Conservation (phyloP, 441 rosid genomes). For the Pelargonium citronellum region DNA sequence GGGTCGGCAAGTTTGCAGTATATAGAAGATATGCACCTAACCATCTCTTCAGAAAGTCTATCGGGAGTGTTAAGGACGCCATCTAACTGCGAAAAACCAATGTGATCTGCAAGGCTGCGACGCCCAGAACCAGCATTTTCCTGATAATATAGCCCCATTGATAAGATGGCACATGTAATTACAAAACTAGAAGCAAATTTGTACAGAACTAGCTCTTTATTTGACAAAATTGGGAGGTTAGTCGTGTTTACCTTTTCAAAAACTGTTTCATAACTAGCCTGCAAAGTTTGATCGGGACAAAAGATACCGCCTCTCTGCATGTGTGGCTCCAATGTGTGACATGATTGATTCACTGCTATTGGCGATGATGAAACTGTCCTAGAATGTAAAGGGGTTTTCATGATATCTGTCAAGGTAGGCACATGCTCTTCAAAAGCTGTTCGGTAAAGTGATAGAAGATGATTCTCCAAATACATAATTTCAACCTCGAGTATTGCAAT, state of each 20-base stretch:
- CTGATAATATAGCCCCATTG: constrained; percentile 10
- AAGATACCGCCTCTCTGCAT: constrained; percentile 20
- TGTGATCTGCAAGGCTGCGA: constrained; percentile 65
- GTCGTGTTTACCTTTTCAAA: no score
- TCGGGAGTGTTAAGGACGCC: constrained; percentile 37
- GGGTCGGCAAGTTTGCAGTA: constrained; percentile 52
- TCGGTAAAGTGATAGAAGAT: constrained; percentile 67
- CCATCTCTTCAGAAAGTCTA: constrained; percentile 63
- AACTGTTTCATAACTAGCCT: constrained; percentile 33
- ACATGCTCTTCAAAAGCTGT: constrained; percentile 54
- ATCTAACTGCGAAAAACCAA: constrained; percentile 36
- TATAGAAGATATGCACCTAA: constrained; percentile 72
- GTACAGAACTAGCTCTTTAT: no score
- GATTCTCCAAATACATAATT: constrained; percentile 53
- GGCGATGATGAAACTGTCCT: constrained; percentile 27
- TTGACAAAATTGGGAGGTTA: no score
- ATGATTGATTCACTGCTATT: neutral
- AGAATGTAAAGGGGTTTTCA: constrained; percentile 20
- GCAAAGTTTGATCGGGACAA: constrained; percentile 37
- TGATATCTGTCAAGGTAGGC: constrained; percentile 30
- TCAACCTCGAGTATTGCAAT: constrained; percentile 63
- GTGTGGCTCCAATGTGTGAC: constrained; percentile 25
- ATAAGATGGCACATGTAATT: no score
- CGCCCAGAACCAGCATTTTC: constrained; percentile 36
- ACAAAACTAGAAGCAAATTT: neutral